Base-by-base conservation (phyloP, 1,139 yeast genomes). In the Pichia inconspicua region DNA sequence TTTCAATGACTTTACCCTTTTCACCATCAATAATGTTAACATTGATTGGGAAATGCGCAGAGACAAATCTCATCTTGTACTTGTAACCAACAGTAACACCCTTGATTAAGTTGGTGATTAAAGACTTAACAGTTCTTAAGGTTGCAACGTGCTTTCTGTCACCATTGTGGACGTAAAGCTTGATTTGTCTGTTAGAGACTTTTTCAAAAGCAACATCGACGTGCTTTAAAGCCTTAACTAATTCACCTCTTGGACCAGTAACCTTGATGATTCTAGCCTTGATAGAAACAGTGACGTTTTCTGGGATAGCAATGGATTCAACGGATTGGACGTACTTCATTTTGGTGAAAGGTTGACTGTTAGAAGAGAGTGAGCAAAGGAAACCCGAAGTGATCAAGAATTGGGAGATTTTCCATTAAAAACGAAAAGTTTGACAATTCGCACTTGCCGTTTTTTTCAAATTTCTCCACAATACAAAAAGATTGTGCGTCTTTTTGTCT, bases 61-160 rank as follows among this genome's bases (percentile, higher is more conserved):
- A 94, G 63, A 92, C 98, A 74, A 89, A 90, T 82, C 97, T 88
- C 96, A 92, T 84, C 89, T 92, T 92, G 95, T 92, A 92, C 78
- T 85, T 83, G 95, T 78, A 92, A 74, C 98, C 97, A 80, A 84
- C 84, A 73, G 98, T 92, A 70, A 92, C 98, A 85, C 99, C 98
- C 62, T 87, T 87, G 77, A 92, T 75, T 82, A 92, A 75, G 88
- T 94, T 92, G 70, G 88, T 72, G 67, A 92, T 79, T 70, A 92
- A 78, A 63, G 97, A 87, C 79, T 89, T 89, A 74, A 92, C 97
- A 58, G 98, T 92, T 82, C 97, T 90, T 73, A 92, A 81, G 70
- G 97, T 88, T 72, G 99, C 99, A 73, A 92, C 97, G 78, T 92
- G 98, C 84, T 92, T 92, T 84, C 97, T 89, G 86, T 88, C 96